These are phyloP conservation scores for Annulohypoxylon moriforme DNA, from an alignment of 495 filamentous ascomycete genomes.

Conservation along the genomic window DNA sequence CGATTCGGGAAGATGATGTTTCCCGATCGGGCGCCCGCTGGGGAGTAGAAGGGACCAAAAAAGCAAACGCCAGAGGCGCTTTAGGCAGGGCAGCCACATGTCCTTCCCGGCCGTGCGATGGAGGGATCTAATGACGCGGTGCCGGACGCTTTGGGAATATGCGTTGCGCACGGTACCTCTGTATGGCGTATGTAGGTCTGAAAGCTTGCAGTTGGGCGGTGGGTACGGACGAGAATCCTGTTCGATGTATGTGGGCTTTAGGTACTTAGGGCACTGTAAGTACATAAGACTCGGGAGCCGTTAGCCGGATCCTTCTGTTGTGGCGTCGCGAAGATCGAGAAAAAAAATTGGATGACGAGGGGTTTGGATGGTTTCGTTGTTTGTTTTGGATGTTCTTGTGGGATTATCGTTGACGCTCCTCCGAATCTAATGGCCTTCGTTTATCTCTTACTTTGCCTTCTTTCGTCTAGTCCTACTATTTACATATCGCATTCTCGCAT, in stretches of 20 bases:
- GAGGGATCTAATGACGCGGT: conserved; percentile 22
- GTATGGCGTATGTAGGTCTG: not conserved
- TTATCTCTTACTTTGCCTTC: not conserved
- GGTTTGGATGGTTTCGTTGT: conserved; percentile 4
- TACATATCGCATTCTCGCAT: not conserved
- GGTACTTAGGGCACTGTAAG: not conserved
- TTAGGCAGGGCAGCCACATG: conserved; percentile 33
- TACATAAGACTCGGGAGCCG: not conserved
- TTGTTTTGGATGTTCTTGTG: conserved; percentile 3
- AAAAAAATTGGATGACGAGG: conserved; percentile 3
- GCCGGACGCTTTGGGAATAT: not conserved
- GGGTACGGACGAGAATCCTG: conserved; percentile 10
- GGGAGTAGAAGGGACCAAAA: not conserved
- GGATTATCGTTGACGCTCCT: not conserved
- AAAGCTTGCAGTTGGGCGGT: not conserved
- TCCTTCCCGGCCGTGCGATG: conserved; percentile 14
- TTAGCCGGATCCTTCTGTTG: conserved; percentile 31
- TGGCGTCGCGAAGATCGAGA: conserved; percentile 20
- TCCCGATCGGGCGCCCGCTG: conserved; percentile 18
- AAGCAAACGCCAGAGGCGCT: not conserved
- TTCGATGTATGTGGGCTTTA: not conserved
- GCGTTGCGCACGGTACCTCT: not conserved
- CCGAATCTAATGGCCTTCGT: not conserved
- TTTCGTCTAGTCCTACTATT: conserved; percentile 1
- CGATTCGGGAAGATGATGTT: conserved; percentile 10